Evolutionary conservation across 1,284 basidiomycete genomes (phyloP).

Genomic region (Volvariella surrecta): DNA sequence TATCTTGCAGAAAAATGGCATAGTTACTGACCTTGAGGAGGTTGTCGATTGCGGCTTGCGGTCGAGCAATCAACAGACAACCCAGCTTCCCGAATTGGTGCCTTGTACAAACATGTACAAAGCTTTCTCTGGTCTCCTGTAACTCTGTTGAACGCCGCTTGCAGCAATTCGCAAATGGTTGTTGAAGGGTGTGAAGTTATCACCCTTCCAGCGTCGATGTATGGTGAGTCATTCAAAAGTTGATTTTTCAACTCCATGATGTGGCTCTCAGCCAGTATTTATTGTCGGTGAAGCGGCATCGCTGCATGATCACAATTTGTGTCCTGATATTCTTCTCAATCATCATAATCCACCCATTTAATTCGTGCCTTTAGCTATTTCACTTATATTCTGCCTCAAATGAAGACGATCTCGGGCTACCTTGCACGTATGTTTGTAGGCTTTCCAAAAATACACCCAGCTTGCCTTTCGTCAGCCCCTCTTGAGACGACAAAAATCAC

Average conservation of each 20-base stretch:
- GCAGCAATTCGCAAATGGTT: no score
- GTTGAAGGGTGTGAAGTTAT: no score
- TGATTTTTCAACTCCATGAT: conserved; percentile 30
- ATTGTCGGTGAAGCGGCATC: conserved; percentile 54
- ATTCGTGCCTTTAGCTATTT: conserved; percentile 12
- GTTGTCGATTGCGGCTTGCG: conserved; percentile 30
- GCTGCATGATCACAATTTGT: conserved; percentile 43
- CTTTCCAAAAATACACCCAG: no score
- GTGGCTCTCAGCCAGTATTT: conserved; percentile 48
- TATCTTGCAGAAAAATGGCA: neutral
- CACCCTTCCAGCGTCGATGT: conserved; percentile 4
- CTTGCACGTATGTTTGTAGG: no score
- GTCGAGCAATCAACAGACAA: no score
- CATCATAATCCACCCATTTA: no score
- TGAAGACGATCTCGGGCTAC: no score
- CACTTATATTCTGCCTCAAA: conserved; percentile 11
- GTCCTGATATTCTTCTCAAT: conserved; percentile 19
- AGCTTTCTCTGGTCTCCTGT: conserved; percentile 4
- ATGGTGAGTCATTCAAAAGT: neutral
- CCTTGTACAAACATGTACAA: conserved; percentile 22
- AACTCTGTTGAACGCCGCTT: conserved; percentile 2
- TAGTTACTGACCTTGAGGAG: conserved; percentile 55
- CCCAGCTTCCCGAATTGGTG: conserved; percentile 13
- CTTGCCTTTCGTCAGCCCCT: no score
- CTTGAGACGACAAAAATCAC: no score